These are phyloP conservation scores for Atkinsonella hypoxylon DNA, from an alignment of 2,329 filamentous ascomycete species.

Conservation along the genomic window DNA sequence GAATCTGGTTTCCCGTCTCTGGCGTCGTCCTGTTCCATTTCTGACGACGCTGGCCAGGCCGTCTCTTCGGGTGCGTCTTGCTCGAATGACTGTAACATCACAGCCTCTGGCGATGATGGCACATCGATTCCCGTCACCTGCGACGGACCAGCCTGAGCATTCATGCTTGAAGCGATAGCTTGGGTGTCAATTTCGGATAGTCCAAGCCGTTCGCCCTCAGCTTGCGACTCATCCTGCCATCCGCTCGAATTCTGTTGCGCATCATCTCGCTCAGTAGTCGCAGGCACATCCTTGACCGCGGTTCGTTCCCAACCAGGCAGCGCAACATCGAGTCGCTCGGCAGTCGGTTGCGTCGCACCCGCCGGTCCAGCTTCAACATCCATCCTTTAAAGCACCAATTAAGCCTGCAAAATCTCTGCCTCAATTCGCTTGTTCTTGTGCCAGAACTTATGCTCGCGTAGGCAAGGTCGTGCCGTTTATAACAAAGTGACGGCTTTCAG, in stretches of 20 bases:
- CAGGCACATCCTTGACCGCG: neutral
- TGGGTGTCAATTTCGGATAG: neutral
- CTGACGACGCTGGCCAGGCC: neutral
- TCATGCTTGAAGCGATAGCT: too few relatives aligned
- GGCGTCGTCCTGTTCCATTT: neutral
- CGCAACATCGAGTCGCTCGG: neutral
- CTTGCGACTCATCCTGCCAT: too few relatives aligned
- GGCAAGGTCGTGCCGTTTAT: neutral
- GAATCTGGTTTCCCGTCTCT: neutral
- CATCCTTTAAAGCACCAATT: neutral
- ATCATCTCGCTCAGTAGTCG: neutral
- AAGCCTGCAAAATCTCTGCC: neutral
- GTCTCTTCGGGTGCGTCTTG: neutral
- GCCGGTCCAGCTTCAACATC: neutral
- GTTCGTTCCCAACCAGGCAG: neutral
- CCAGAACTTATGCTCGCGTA: neutral
- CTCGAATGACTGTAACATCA: neutral
- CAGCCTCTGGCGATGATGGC: too few relatives aligned
- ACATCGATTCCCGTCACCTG: too few relatives aligned
- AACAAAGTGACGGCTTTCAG: neutral
- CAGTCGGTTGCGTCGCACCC: neutral
- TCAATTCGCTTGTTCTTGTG: neutral
- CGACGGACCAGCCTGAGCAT: too few relatives aligned
- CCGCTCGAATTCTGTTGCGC: neutral
- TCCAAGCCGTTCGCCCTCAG: neutral